Percentiles rank a stretch among this genome's conserved stretches.
These are phyloP conservation scores for Circinella umbellata DNA, from an alignment of 371 early-diverging fungal genomes.

Conservation along the genomic window DNA sequence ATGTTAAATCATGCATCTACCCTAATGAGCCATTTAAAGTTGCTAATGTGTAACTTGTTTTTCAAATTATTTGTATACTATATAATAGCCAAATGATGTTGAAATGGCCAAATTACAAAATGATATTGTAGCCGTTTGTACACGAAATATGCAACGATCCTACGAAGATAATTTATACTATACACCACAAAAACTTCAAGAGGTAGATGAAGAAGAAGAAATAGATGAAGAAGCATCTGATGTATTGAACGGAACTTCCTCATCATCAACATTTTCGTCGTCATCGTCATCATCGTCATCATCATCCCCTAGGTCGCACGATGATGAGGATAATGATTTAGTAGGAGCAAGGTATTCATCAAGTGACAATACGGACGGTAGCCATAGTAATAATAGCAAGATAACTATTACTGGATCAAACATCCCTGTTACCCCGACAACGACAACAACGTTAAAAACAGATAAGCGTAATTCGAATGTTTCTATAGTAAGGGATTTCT, in stretches of 20 bases:
- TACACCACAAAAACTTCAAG: neutral
- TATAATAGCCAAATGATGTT: constrained; percentile 59
- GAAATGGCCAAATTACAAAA: constrained; percentile 71
- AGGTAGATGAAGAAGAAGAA: constrained; percentile 6
- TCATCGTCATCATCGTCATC: constrained; percentile 21
- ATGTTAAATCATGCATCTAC: neutral
- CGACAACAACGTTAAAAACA: constrained; percentile 3
- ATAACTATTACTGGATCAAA: neutral
- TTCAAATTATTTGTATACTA: neutral
- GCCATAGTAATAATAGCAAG: neutral
- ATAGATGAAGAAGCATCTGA: neutral
- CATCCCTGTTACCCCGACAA: neutral
- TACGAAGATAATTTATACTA: constrained; percentile 12
- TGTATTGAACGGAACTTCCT: constrained; percentile 15
- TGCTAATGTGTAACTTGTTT: too few species aligned
- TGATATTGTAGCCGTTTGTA: constrained; percentile 73
- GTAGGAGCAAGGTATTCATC: neutral
- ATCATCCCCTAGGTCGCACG: constrained; percentile 11
- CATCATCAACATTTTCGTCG: constrained; percentile 23
- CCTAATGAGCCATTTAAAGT: too few species aligned
- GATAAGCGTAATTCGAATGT: constrained; percentile 4
- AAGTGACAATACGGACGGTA: too few species aligned
- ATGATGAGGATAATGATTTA: neutral
- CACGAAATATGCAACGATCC: constrained; percentile 65
- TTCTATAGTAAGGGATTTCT: neutral